Evolutionary conservation across 139 green algal species (phyloP), one percentile per base, ranked within the genome.

Genomic region (Limnomonas spitsbergensis): DNA sequence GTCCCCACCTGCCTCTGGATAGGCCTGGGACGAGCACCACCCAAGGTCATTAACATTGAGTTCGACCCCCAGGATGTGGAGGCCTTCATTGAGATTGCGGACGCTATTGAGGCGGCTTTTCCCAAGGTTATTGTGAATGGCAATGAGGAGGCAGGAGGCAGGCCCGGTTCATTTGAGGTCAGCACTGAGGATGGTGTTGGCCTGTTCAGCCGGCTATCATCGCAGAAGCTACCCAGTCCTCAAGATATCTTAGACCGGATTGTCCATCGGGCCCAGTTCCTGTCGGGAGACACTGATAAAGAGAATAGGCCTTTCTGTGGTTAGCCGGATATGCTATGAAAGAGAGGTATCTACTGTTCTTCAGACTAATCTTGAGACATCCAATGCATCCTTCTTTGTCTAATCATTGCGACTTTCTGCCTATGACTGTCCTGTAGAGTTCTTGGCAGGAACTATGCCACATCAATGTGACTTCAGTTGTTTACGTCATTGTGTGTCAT

Each of bases 81-180:
- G 9, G 42, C 66, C 14, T 88, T 80, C 69, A 90, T 86, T 35
- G 40, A 37, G 3, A 61, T 88, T n/a, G 86, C 86, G 27, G 86
- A 88, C 66, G 79, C 81, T 0, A 84, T 90, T 52, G 86, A 90
- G 67, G 83, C 72, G 3, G 79, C 83, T 0, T 88, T 87, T 34
- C 79, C 83, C 14, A 81, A 71, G 4, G 75, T 87, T 0, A 69
- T 84, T 31, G 86, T 90, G 29, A 80, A 88, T 67, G 83, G 83
- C 2, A 90, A 90, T 53, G 76, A 80, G 4, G 79, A 82, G 1
- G 61, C 53, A 0, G 74, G 82, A 29, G 86, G 86, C 0, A 53
- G 86, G 42, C 69, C 69, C 0, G 86, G 86, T 1, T 85, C 83
- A 0, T 90, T 90, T 61, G 86, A 88, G 66, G 40, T 90, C 2